Evolutionary conservation across 2,329 filamentous ascomycete genomes (phyloP), one percentile per base, ranked within the genome.

Genomic region (Elsinoe arachidis): DNA sequence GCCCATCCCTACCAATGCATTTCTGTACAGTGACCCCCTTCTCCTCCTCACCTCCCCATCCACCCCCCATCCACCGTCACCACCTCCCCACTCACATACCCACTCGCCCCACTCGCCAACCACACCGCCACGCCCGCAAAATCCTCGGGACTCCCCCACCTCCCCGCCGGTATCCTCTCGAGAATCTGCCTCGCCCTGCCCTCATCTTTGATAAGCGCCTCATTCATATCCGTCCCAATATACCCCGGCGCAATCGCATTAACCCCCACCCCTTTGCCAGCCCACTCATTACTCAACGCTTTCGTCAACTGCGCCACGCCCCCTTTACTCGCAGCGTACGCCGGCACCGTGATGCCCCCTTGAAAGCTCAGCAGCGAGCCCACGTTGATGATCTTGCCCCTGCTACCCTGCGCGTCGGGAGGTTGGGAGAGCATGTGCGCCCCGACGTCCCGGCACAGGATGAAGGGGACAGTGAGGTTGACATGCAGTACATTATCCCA

Each of bases 181-280:
- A 87, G 79, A 64, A 96, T 96, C 66, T 85, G 85, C 62, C 78
- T 81, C 60, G 87, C 79, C 35, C 90, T 76, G 63, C 80, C 81
- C 65, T 80, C 72, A 70, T 96, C 84, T 53, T 84, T 80, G 43
- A 95, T 81, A 66, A 96, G 72, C 2, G 90, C 90, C 63, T 79
- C 80, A 70, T 96, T 96, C 91, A 96, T 96, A 60, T 96, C 90
- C n/a, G 90, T 96, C 52, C 82, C 87, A 64, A 95, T 88, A 71
- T 96, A 96, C 0, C 90, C 90, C 0, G 90, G 90, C 1, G 90
- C 90, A 67, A 96, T 88, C 6, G 87, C 88, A 70, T 96, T 96
- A 39, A 96, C 90, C 1, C 81, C 88, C 61, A 96, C 80, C 1
- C 90, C 90, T 66, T 83, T 80, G n/a, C 76, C 71, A 0, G 85